A percentile compares a stretch with the other conserved stretches of the same genome.
phyloP scores from a whole-genome alignment of 495 filamentous ascomycete species.

The Aspergillus olivimuriae region DNA sequence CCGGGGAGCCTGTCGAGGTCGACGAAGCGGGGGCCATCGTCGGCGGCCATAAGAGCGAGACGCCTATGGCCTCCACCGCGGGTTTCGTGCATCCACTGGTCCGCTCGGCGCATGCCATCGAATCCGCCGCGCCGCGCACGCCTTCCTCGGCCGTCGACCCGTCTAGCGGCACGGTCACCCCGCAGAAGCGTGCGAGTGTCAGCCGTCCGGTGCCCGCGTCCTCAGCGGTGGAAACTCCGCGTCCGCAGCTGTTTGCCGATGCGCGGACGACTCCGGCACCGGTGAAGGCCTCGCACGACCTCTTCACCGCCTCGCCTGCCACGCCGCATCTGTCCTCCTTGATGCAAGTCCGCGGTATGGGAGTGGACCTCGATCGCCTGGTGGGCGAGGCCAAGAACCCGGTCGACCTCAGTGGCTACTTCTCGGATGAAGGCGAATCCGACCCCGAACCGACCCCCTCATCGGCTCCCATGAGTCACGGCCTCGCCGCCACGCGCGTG shows the following conservation, averaged over 20 bases:
- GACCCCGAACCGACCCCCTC: conserved; percentile 15
- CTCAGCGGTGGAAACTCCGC: conserved; percentile 28
- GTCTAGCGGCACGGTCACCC: conserved; percentile 19
- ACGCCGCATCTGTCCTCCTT: conserved; percentile 70
- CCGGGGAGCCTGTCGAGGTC: conserved; percentile 73
- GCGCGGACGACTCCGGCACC: conserved; percentile 8
- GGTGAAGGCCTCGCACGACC: conserved; percentile 14
- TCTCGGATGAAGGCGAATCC: conserved; percentile 24
- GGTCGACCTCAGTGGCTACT: conserved; percentile 21
- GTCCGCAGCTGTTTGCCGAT: conserved; percentile 7
- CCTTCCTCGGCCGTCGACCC: conserved; percentile 39
- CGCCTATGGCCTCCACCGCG: conserved; percentile 24
- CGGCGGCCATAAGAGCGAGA: conserved; percentile 40
- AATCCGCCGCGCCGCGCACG: conserved; percentile 45
- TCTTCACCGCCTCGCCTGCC: conserved; percentile 50
- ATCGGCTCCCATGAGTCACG: conserved; percentile 9
- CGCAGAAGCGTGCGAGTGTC: conserved; percentile 16
- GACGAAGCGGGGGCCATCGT: conserved; percentile 53
- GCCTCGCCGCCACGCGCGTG: conserved; percentile 12
- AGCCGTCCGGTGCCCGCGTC: conserved; percentile 10
- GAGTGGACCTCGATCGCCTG: conserved; percentile 55
- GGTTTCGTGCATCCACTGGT: conserved; percentile 67
- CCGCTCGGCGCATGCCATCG: conserved; percentile 51
- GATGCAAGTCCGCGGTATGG: conserved; percentile 58
- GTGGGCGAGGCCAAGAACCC: conserved; percentile 22